Evolutionary conservation across 2,329 filamentous ascomycete genomes (phyloP).

Genomic region (Penicillium sp.): DNA sequence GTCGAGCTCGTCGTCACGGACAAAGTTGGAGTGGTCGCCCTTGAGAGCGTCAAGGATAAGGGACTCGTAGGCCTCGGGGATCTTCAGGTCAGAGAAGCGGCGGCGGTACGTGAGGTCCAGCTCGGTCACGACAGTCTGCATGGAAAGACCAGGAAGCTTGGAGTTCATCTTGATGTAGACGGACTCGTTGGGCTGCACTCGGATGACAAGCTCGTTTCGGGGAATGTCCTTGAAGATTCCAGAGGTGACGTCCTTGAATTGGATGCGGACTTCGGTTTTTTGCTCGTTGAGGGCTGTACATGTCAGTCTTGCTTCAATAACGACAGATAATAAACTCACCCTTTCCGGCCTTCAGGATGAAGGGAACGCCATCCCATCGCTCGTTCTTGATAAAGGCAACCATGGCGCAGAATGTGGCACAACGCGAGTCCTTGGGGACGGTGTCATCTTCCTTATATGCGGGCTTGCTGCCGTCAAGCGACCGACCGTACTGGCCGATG

Average conservation of each 20-base stretch:
- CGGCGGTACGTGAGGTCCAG: constrained; percentile 96
- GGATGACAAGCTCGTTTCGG: constrained; percentile 97
- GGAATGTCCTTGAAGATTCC: constrained; percentile 99
- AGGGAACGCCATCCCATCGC: constrained; percentile 97
- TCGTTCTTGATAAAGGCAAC: constrained; percentile 99
- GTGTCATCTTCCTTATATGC: constrained; percentile 99
- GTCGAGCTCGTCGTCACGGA: constrained; percentile 93
- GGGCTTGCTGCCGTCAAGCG: constrained; percentile 91
- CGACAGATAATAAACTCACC: constrained; percentile 30
- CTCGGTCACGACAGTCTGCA: constrained; percentile 99
- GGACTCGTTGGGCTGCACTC: constrained; percentile 98
- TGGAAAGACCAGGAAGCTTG: constrained; percentile 94
- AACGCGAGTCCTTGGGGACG: constrained; percentile 93
- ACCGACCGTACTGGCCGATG: constrained; percentile 97
- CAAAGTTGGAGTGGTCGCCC: constrained; percentile 99
- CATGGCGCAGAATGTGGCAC: constrained; percentile 96
- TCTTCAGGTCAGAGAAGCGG: constrained; percentile 98
- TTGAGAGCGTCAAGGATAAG: constrained; percentile 96
- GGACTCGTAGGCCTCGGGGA: constrained; percentile 97
- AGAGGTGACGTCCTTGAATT: constrained; percentile 99
- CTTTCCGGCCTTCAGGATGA: constrained; percentile 99
- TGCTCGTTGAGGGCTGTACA: constrained; percentile 83
- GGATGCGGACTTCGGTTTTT: constrained; percentile 98
- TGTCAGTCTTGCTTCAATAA: constrained; percentile 11
- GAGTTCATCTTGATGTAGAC: constrained; percentile 99